Evolutionary conservation across 495 filamentous ascomycete species (phyloP), one percentile per base, ranked within the genome.

Genomic region (Emericellopsis terricola): DNA sequence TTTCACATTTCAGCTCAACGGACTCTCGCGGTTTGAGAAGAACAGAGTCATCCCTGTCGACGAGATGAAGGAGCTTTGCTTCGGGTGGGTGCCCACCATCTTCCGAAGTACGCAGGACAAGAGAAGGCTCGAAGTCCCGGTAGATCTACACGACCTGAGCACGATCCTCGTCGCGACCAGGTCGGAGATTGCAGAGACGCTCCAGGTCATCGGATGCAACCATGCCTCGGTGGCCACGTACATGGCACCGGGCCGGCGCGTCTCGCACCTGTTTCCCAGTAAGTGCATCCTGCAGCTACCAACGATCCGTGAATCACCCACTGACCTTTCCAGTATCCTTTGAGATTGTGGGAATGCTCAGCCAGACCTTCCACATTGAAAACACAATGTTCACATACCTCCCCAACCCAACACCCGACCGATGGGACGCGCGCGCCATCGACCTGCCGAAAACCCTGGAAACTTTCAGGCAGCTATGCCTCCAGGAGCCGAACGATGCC

Each of bases 271-370:
- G 2, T 68, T 65, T n/a, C 57, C 64, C 28, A 48, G 63, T 64
- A 47, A 14, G 47, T 21, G 15, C 18, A n/a, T 11, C 17, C 9
- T 11, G 6, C 15, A 0, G 28, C 2, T 7, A 15, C 16, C 23
- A 19, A 10, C 13, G 3, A 1, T 24, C 13, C 15, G n/a, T 37
- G 20, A 8, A 37, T 49, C 26, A 50, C 28, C 20, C 31, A 9
- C 18, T 15, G 8, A 9, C 8, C 2, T 14, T 2, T 26, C 3
- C 41, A 67, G 62, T 66, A 1, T 49, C 62, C 3, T 66, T 68
- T 24, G 64, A 68, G 38, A 42, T 68, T 8, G 42, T 68, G 19
- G 64, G 61, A 10, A 68, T 68, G 64, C 45, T 68, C 4, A 55
- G 56, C 32, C 55, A 56, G n/a, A 52, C 49, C 2, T 41, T 63